Conservation (phyloP, 2,329 filamentous ascomycete species). For the Colletotrichum musae region DNA sequence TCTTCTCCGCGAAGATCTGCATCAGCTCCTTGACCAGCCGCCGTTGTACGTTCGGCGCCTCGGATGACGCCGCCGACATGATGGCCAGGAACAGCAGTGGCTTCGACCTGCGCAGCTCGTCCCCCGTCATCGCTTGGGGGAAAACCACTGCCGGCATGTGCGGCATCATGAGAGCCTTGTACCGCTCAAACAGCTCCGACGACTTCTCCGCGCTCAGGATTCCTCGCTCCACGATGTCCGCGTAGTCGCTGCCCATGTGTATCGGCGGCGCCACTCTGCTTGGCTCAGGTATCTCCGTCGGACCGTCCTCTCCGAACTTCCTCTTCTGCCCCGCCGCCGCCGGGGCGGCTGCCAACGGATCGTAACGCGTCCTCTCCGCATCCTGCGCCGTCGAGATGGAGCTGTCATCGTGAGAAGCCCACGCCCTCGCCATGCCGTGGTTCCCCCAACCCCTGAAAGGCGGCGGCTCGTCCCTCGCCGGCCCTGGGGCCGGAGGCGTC, state of each 20-base stretch:
- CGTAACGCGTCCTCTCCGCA: slow-evolving; percentile 23
- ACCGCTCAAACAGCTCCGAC: slow-evolving; percentile 68
- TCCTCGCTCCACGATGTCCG: slow-evolving; percentile 72
- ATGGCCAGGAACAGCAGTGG: slow-evolving; percentile 80
- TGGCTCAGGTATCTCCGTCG: slow-evolving; percentile 15
- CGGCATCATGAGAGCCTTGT: slow-evolving; percentile 70
- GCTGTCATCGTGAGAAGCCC: slow-evolving; percentile 2
- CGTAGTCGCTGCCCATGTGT: slow-evolving; percentile 46
- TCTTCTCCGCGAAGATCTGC: slow-evolving; percentile 79
- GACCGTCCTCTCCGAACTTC: slow-evolving; percentile 48
- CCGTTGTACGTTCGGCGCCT: slow-evolving; percentile 70
- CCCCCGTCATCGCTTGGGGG: slow-evolving; percentile 65
- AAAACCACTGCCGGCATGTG: slow-evolving; percentile 77
- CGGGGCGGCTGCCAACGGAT: not conserved
- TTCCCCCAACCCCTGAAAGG: slow-evolving; percentile 35
- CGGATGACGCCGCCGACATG: slow-evolving; percentile 75
- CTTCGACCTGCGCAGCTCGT: slow-evolving; percentile 70
- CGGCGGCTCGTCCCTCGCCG: slow-evolving; percentile 12
- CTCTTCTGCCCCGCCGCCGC: slow-evolving; percentile 47
- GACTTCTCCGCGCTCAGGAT: slow-evolving; percentile 71
- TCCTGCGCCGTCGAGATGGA: slow-evolving; percentile 16
- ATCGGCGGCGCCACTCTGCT: slow-evolving; percentile 32
- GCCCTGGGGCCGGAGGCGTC: not conserved
- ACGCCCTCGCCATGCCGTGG: slow-evolving; percentile 23
- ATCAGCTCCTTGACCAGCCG: slow-evolving; percentile 78